Evolutionary conservation across 805 yeast genomes (phyloP).

Genomic region (Candida glaebosa): DNA sequence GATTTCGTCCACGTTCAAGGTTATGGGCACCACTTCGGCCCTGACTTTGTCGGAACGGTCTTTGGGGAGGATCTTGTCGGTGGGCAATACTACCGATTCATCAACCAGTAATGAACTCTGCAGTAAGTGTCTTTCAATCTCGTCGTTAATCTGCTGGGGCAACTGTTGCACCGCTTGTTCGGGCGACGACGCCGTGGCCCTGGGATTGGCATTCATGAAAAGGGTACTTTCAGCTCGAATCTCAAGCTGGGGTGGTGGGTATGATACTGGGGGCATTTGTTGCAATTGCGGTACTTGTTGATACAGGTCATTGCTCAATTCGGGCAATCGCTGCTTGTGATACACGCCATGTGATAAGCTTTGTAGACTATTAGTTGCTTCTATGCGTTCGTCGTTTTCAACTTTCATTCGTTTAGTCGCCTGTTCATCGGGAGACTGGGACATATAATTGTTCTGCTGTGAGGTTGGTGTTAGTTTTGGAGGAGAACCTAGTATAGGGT

Average conservation of each 20-base stretch:
- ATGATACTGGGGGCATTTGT: not conserved
- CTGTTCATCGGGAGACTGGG: slow-evolving; percentile 2
- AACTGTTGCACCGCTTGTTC: not conserved
- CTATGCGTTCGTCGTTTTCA: slow-evolving; percentile 3
- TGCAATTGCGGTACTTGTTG: slow-evolving; percentile 1
- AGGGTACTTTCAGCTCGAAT: not conserved
- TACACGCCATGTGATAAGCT: not conserved
- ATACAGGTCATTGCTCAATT: not conserved
- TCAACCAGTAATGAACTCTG: not conserved
- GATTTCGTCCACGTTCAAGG: slow-evolving; percentile 18
- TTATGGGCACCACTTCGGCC: slow-evolving; percentile 2
- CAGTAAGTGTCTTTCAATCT: not conserved
- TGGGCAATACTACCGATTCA: not conserved
- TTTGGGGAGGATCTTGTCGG: not conserved
- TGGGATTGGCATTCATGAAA: not conserved
- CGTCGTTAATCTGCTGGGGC: slow-evolving; percentile 8
- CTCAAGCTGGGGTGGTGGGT: not conserved
- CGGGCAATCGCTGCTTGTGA: not conserved
- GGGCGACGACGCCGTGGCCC: too few species aligned
- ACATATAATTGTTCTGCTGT: not conserved
- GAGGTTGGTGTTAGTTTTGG: not conserved
- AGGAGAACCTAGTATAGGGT: not conserved
- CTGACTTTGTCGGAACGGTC: not conserved
- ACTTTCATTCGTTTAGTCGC: slow-evolving; percentile 5
- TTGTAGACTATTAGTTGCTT: slow-evolving; percentile 3